Percentiles rank a stretch among this genome's conserved stretches.
Evolutionary conservation across 1,284 basidiomycete species (phyloP).

Genomic region (Rhodotorula glutinis): DNA sequence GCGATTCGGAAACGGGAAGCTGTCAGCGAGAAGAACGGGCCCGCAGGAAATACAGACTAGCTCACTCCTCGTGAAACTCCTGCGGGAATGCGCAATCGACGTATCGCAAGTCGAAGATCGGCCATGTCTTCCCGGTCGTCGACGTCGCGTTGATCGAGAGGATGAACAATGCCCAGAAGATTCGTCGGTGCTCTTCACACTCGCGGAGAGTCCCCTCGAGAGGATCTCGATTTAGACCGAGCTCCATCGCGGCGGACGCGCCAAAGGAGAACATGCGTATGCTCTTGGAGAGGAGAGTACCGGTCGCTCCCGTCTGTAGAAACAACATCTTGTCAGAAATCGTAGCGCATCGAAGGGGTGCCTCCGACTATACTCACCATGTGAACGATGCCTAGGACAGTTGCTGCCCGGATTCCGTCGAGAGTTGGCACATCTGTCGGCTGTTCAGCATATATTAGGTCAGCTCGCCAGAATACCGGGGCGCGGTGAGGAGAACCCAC

Average conservation of each 20-base stretch:
- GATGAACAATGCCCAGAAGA: slow-evolving; percentile 34
- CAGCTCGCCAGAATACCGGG: neutral
- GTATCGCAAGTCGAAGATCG: slow-evolving; percentile 20
- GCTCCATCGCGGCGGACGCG: slow-evolving; percentile 20
- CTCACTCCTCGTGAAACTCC: slow-evolving; percentile 19
- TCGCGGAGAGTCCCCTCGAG: slow-evolving; percentile 5
- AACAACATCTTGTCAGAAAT: neutral
- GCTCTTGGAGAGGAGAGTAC: too few relatives aligned
- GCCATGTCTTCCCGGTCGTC: slow-evolving; percentile 3
- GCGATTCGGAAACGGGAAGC: neutral
- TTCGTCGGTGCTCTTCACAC: slow-evolving; percentile 27
- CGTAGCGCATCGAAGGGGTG: neutral
- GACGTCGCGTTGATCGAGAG: slow-evolving; percentile 11
- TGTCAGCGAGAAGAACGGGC: neutral
- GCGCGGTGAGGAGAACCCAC: too few relatives aligned
- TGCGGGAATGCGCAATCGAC: slow-evolving; percentile 26
- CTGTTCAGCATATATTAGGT: neutral
- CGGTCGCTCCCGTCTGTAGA: neutral
- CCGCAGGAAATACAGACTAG: neutral
- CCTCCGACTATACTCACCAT: slow-evolving; percentile 5
- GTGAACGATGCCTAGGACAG: slow-evolving; percentile 8
- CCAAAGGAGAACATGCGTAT: slow-evolving; percentile 22
- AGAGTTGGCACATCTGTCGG: slow-evolving; percentile 22
- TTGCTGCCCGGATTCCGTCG: slow-evolving; percentile 12
- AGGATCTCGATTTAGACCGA: slow-evolving; percentile 38